phyloP scores from a whole-genome alignment of 192 early-diverging fungal genomes.

The Coemansia sp. region DNA sequence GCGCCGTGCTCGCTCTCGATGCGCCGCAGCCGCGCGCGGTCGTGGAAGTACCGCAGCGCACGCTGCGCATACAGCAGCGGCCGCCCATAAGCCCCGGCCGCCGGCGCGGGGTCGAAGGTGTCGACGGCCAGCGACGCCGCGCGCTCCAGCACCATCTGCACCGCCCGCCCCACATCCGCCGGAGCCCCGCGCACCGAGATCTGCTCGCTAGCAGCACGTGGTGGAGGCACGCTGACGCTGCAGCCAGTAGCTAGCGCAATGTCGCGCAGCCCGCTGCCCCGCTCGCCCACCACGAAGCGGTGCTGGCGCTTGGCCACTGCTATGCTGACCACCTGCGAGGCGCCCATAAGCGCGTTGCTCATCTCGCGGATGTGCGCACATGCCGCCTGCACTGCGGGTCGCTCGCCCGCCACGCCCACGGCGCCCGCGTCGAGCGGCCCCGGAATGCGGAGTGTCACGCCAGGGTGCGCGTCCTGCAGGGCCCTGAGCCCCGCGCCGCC shows the following conservation, averaged over 20 bases:
- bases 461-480: conserved; percentile 60
- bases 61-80: conserved; percentile 62
- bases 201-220: conserved; percentile 67
- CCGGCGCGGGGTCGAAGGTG: conserved; percentile 62
- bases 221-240: conserved; percentile 76
- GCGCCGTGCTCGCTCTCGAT: conserved; percentile 74
- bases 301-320: conserved; percentile 90
- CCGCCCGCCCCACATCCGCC: conserved; percentile 64
- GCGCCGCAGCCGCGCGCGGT: conserved; percentile 67
- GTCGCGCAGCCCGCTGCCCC: conserved; percentile 76
- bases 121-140: conserved; percentile 75
- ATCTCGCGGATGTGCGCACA: conserved; percentile 59
- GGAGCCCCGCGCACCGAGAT: conserved; percentile 83
- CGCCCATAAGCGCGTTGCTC: conserved; percentile 64
- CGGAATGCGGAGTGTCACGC: conserved; percentile 79
- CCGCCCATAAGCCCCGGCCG: conserved; percentile 54
- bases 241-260: conserved; percentile 88
- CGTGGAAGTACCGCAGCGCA: conserved; percentile 74
- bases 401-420: conserved; percentile 72
- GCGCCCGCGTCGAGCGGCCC: conserved; percentile 42
- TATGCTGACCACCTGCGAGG: conserved; percentile 64
- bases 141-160: conserved; percentile 80
- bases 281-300: conserved; percentile 83
- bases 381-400: conserved; percentile 67
- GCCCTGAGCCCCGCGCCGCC: conserved; percentile 60